Conservation (phyloP, 176 grass and related monocot genomes). For the Coix lacrymajobi region DNA sequence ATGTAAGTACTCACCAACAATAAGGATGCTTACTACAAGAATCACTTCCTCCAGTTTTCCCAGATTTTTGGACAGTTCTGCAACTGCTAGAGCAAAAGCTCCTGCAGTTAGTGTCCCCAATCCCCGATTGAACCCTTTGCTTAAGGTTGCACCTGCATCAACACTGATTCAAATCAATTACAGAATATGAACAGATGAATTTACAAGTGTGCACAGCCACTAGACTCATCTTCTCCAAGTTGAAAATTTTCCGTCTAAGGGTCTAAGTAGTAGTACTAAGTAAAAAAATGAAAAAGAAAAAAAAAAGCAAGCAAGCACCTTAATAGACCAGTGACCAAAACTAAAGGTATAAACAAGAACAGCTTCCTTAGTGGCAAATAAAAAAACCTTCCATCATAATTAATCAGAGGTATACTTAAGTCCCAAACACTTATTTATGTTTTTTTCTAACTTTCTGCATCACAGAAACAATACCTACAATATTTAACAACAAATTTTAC, state of each 20-base stretch:
- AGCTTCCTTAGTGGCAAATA: neutral
- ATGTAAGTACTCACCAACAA: constrained; percentile 51
- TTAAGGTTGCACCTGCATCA: constrained; percentile 84
- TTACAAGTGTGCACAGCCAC: neutral
- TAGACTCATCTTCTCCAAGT: neutral
- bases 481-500: neutral
- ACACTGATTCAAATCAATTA: constrained; percentile 10
- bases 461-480: neutral
- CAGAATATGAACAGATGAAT: neutral
- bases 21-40: constrained; percentile 63
- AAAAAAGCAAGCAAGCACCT: neutral
- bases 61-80: constrained; percentile 56
- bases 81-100: constrained; percentile 74
- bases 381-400: neutral
- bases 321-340: neutral
- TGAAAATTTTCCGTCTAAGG: neutral
- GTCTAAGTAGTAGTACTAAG: neutral
- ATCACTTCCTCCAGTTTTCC: constrained; percentile 70
- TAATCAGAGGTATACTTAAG: neutral
- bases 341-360: neutral
- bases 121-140: constrained; percentile 83
- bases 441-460: neutral
- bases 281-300: neutral
- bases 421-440: neutral
- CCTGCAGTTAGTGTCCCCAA: constrained; percentile 78